Evolutionary conservation across 768 basidiomycete species (phyloP).

Genomic region (Agaricus blazei): DNA sequence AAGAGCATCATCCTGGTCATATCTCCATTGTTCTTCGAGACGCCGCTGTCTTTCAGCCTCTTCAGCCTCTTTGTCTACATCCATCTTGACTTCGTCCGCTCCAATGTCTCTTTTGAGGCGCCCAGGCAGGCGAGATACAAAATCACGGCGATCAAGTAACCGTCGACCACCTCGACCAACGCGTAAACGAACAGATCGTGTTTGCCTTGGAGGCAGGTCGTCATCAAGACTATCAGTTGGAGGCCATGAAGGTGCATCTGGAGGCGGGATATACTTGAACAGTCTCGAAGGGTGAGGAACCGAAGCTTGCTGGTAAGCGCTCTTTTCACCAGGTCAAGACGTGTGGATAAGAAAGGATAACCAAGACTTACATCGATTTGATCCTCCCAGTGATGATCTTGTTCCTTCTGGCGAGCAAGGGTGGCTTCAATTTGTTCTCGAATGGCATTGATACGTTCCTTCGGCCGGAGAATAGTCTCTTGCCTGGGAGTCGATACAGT

Average conservation of each 20-base stretch:
- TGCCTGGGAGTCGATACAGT: conserved; percentile 34
- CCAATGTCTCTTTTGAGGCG: conserved; percentile 12
- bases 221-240: conserved; percentile 22
- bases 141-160: conserved; percentile 64
- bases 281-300: conserved; percentile 55
- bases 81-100: conserved; percentile 25
- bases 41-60: conserved; percentile 32
- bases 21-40: conserved; percentile 60
- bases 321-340: conserved; percentile 30
- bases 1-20: conserved; percentile 60
- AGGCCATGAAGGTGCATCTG: conserved; percentile 27
- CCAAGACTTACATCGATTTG: conserved; percentile 60
- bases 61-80: conserved; percentile 27
- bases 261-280: conserved; percentile 56
- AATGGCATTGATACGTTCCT: conserved; percentile 59
- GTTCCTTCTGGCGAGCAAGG: conserved; percentile 59
- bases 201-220: conserved; percentile 20
- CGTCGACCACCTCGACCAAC: conserved; percentile 80
- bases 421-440: conserved; percentile 58
- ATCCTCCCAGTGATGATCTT: conserved; percentile 85
- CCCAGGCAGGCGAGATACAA: conserved; percentile 21
- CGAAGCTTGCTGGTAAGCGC: conserved; percentile 63
- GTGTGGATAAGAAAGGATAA: neutral
- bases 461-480: conserved; percentile 55
- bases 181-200: conserved; percentile 63